Base-by-base conservation (phyloP, 2,329 filamentous ascomycete species). In the Pezicula neosporulosa region DNA sequence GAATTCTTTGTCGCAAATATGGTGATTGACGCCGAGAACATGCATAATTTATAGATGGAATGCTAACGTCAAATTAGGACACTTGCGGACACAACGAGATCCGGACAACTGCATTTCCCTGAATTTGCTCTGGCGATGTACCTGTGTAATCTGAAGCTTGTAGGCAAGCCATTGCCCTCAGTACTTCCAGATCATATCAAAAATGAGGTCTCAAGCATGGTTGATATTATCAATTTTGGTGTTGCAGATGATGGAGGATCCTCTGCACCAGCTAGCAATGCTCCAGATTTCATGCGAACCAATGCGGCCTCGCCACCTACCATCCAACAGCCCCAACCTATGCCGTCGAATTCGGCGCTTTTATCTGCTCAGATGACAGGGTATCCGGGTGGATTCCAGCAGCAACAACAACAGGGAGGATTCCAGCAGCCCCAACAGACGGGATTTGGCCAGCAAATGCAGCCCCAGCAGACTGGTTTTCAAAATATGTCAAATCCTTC, bases 91-190 rank as follows among this genome's bases (percentile, higher is more conserved):
- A 97, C 94, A 9, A 99, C 94, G 44, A 93, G 95, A 69, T 94
- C 93, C 13, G 94, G 94, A 43, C 92, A 97, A 70, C 81, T 99
- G 30, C 87, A 97, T 66, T 99, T 99, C 67, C 94, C 94, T 39
- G 94, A 99, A 71, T 99, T 99, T 60, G 94, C 94, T 7, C 77
- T 99, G 52, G 90, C 94, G 56, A 97, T 99, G 94, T 99, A 99
- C 63, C 82, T 99, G 30, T 99, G 94, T 77, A 99, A 97, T 66
- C 68, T 99, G 60, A 94, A 87, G 68, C 77, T 97, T 52, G 94
- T 90, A 1, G 90, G 91, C 53, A 96, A 96, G 70, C 77, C 85
- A 1, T 71, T 99, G 21, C 94, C 94, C 0, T 66, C 77, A 2
- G 70, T 67, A 6, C 77, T 99, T 9, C 94, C 94, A 0, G 91